Evolutionary conservation across 352 stramenopile genomes (phyloP).

Genomic region (Globisporangium nunn): DNA sequence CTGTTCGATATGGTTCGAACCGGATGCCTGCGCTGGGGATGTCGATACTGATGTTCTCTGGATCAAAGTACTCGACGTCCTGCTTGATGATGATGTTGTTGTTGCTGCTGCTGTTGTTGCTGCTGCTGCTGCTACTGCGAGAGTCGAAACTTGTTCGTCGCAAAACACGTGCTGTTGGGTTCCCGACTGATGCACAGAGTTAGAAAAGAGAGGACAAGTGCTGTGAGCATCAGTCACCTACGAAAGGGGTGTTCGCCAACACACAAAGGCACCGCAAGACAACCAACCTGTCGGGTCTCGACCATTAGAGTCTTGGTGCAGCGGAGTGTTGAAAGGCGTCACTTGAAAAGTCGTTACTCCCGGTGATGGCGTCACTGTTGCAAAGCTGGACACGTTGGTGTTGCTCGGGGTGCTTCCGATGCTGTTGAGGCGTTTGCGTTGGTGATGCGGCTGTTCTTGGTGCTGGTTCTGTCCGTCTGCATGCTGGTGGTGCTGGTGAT

Average conservation of each 20-base stretch:
- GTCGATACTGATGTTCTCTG: background rate
- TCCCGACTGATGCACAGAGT: background rate
- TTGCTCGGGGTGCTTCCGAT: slow-evolving; percentile 23
- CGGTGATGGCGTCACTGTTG: background rate
- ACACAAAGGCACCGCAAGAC: background rate
- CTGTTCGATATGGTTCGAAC: background rate
- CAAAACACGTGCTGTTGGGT: background rate
- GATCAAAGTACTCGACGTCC: background rate
- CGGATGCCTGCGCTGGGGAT: background rate
- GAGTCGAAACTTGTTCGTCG: background rate
- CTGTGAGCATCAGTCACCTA: background rate
- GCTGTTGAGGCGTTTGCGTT: slow-evolving; percentile 55
- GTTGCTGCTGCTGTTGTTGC: background rate
- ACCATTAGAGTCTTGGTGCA: background rate
- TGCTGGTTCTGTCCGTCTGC: background rate
- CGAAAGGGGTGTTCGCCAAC: background rate
- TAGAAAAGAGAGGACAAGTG: background rate
- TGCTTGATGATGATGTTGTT: no score
- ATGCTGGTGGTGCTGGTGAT: background rate
- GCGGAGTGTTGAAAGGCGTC: slow-evolving; percentile 5
- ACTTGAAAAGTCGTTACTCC: slow-evolving; percentile 9
- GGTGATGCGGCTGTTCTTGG: slow-evolving; percentile 7
- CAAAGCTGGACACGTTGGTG: background rate
- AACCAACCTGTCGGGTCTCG: slow-evolving; percentile 1
- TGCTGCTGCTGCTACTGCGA: background rate